phyloP scores from a whole-genome alignment of 805 yeast genomes.

The Teunomyces panamensis region DNA sequence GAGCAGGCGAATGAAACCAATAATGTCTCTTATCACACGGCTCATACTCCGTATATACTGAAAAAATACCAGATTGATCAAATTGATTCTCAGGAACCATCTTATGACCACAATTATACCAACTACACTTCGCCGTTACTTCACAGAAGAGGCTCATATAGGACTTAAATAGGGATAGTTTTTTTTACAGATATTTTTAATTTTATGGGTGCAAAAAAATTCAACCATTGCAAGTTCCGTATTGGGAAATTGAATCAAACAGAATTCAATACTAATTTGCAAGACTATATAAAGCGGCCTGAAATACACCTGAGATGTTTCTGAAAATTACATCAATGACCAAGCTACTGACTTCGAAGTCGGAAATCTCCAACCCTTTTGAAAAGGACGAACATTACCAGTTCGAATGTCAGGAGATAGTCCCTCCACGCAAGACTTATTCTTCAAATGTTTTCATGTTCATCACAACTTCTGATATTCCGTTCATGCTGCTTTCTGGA shows the following conservation, averaged over 20 bases:
- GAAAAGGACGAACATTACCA: not conserved
- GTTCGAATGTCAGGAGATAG: not conserved
- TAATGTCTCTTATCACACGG: not conserved
- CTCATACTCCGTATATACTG: not conserved
- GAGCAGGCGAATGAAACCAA: constrained; percentile 1
- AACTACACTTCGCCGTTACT: constrained; percentile 2
- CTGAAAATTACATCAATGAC: not conserved
- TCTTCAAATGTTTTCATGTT: constrained; percentile 19
- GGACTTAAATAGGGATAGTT: not conserved
- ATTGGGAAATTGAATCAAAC: constrained; percentile 7
- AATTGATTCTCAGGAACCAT: constrained; percentile 1
- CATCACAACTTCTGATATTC: constrained; percentile 20
- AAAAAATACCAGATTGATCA: not conserved
- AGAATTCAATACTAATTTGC: not conserved
- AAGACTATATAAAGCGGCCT: not conserved
- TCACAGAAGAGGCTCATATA: not conserved
- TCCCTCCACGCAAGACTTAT: not conserved
- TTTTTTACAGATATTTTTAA: not conserved
- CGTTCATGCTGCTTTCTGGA: constrained; percentile 16
- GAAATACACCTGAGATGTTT: not conserved
- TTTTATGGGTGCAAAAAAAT: constrained; percentile 5
- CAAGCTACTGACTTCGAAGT: not conserved
- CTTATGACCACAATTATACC: not conserved
- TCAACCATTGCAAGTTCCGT: constrained; percentile 8
- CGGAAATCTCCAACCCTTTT: constrained; percentile 1